A percentile compares a stretch with the other conserved stretches of the same genome.
Evolutionary conservation across 306 rosid species (phyloP).

Genomic region (Datisca glomerata): DNA sequence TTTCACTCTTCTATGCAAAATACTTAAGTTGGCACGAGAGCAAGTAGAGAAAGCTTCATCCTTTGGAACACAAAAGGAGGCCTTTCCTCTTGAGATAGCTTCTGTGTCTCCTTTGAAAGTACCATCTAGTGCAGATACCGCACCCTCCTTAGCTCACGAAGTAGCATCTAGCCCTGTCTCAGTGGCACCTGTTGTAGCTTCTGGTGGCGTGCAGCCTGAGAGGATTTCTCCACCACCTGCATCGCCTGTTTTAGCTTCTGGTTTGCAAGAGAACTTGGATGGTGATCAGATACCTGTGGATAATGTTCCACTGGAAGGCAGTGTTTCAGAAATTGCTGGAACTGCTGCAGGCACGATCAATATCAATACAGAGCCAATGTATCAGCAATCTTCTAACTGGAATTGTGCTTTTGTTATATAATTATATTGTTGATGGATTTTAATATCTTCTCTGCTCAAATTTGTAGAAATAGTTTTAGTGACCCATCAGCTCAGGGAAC

Average conservation of each 20-base stretch:
- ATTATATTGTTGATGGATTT: too few species aligned
- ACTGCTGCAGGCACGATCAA: constrained; percentile 22
- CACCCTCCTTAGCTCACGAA: constrained; percentile 31
- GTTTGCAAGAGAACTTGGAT: constrained; percentile 23
- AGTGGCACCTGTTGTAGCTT: constrained; percentile 44
- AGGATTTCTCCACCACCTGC: constrained; percentile 33
- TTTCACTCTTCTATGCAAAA: constrained; percentile 14
- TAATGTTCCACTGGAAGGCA: constrained; percentile 23
- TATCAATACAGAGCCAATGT: constrained; percentile 42
- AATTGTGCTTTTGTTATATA: too few species aligned
- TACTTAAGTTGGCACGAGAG: constrained; percentile 68
- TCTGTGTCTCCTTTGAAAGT: constrained; percentile 36
- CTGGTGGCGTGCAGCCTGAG: constrained; percentile 28
- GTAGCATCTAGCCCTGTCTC: constrained; percentile 53
- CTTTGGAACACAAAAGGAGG: constrained; percentile 29
- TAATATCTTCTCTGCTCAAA: neutral
- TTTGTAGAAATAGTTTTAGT: constrained; percentile 34
- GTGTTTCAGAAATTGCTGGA: constrained; percentile 25
- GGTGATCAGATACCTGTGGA: constrained; percentile 35
- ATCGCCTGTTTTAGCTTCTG: constrained; percentile 38
- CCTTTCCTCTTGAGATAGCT: constrained; percentile 29
- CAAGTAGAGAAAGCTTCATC: constrained; percentile 45
- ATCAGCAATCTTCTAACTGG: constrained; percentile 16
- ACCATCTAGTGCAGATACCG: constrained; percentile 26
- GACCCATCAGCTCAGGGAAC: constrained; percentile 29